Evolutionary conservation across 2,329 filamentous ascomycete genomes (phyloP).

Genomic region (Curvularia sp.): DNA sequence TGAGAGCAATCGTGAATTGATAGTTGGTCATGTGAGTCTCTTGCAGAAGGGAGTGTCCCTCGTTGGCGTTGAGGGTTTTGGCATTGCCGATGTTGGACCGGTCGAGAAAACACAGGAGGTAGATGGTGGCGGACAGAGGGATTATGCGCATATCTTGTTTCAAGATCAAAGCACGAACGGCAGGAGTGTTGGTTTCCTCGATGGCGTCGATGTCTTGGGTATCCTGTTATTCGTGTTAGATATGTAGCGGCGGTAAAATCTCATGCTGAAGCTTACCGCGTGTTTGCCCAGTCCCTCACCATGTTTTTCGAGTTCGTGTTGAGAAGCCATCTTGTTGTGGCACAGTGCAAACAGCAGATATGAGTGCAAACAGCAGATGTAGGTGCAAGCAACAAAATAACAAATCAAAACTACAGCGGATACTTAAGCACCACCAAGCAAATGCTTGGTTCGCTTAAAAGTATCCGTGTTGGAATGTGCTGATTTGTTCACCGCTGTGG

Average conservation of each 20-base stretch:
- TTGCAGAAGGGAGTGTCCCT: slow-evolving; percentile 66
- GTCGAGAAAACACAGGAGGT: slow-evolving; percentile 69
- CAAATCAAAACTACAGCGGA: not conserved
- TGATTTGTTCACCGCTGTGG: not conserved
- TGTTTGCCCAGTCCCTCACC: slow-evolving; percentile 1
- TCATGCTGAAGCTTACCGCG: not conserved
- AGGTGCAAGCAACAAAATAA: not conserved
- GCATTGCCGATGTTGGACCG: slow-evolving; percentile 67
- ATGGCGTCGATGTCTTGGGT: not conserved
- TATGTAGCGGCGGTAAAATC: not conserved
- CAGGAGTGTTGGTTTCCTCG: not conserved
- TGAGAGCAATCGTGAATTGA: slow-evolving; percentile 55
- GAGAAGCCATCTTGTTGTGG: not conserved
- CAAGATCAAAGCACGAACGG: slow-evolving; percentile 3
- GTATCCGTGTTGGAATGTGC: not conserved
- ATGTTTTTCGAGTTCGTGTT: not conserved
- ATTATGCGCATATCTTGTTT: slow-evolving; percentile 66
- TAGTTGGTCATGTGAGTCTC: slow-evolving; percentile 67
- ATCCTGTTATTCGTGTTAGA: not conserved
- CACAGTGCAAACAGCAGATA: not conserved
- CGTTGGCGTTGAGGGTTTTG: slow-evolving; percentile 67
- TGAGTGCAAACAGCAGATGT: not conserved
- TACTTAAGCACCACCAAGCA: slow-evolving; percentile 11
- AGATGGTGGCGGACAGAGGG: slow-evolving; percentile 68
- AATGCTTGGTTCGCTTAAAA: slow-evolving; percentile 10